A percentile compares a stretch with the other conserved stretches of the same genome.
phyloP scores from a whole-genome alignment of 225 moss, liverwort and hornwort genomes.

The Pleurozium schreberi region DNA sequence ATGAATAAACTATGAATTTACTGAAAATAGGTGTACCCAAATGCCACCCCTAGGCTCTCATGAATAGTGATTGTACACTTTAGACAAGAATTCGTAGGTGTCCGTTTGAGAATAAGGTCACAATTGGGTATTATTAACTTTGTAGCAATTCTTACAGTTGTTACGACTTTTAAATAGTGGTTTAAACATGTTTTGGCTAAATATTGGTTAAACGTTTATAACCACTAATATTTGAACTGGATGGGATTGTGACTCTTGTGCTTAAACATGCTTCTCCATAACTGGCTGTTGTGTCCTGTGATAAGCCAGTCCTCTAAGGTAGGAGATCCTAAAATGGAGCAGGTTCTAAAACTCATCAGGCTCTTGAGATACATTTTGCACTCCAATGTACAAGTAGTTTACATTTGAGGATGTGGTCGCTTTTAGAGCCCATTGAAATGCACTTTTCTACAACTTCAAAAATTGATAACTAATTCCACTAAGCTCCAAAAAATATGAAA shows the following conservation, averaged over 20 bases:
- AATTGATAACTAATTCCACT: too few species aligned
- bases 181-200: background rate
- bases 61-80: background rate
- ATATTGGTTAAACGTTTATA: background rate
- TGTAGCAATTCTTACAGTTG: background rate
- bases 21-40: background rate
- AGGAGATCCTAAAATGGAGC: too few species aligned
- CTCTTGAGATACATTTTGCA: too few species aligned
- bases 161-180: background rate
- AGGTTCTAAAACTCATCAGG: too few species aligned
- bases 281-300: background rate
- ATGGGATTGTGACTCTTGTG: background rate
- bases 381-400: too few species aligned
- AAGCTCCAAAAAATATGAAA: too few species aligned
- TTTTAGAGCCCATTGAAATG: too few species aligned
- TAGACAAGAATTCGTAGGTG: background rate
- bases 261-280: background rate
- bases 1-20: background rate
- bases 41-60: background rate
- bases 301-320: background rate
- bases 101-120: too few species aligned
- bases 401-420: too few species aligned
- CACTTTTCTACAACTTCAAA: too few species aligned
- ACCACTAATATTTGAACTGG: background rate
- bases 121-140: background rate